phyloP scores from a whole-genome alignment of 2,329 filamentous ascomycete species.

The Aureobasidium pullulans region DNA sequence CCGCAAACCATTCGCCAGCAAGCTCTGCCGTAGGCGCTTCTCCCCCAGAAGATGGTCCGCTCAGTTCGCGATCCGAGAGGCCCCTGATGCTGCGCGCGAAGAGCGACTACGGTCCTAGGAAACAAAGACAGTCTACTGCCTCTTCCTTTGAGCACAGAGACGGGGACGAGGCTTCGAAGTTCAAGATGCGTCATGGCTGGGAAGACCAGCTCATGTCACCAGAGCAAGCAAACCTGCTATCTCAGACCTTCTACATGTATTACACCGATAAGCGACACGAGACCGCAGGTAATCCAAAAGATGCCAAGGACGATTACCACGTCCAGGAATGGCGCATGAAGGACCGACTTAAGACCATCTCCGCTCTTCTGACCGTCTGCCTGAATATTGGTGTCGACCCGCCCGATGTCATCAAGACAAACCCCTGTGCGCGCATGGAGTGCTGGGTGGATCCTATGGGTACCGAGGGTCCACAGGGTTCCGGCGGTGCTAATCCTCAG shows the following conservation, averaged over 20 bases:
- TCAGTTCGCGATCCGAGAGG: not conserved
- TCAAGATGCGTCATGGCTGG: constrained; percentile 71
- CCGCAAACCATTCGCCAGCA: not conserved
- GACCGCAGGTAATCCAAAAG: constrained; percentile 78
- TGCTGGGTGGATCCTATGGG: constrained; percentile 92
- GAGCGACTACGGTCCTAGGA: constrained; percentile 44
- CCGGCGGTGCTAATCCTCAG: constrained; percentile 54
- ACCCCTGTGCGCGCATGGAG: constrained; percentile 85
- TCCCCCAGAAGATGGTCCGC: constrained; percentile 1
- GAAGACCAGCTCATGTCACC: constrained; percentile 87
- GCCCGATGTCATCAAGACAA: constrained; percentile 93
- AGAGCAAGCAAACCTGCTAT: constrained; percentile 77
- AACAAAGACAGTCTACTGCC: constrained; percentile 9
- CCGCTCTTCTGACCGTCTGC: constrained; percentile 86
- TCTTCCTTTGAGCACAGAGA: constrained; percentile 25
- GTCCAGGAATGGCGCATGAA: constrained; percentile 97
- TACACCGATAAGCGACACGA: constrained; percentile 98
- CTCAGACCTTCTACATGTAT: constrained; percentile 98
- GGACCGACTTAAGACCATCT: constrained; percentile 92
- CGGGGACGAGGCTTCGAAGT: constrained; percentile 24
- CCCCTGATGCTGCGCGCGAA: constrained; percentile 42
- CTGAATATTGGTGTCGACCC: constrained; percentile 97
- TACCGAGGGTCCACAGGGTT: constrained; percentile 58
- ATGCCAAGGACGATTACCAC: constrained; percentile 22
- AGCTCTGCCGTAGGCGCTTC: not conserved